These are phyloP conservation scores for Chlorella ohadii DNA, from an alignment of 139 green algal genomes.

Conservation along the genomic window DNA sequence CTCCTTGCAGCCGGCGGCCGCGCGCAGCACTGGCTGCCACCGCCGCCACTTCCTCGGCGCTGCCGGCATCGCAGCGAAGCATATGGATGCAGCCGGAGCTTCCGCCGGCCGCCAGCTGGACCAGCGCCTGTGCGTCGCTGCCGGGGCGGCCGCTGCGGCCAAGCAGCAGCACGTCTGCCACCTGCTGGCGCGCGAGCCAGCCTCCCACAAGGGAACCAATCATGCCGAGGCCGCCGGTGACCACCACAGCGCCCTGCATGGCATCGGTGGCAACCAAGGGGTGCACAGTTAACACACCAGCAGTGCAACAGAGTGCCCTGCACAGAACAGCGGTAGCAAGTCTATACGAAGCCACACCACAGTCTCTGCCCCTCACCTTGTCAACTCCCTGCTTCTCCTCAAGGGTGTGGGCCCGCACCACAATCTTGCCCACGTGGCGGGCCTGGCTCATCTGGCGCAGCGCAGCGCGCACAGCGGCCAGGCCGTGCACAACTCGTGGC, in stretches of 20 bases:
- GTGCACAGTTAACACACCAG: too few species aligned
- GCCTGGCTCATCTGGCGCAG: conserved; percentile 88
- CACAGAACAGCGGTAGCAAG: too few species aligned
- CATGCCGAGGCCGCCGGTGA: conserved; percentile 57
- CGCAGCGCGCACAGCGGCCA: conserved; percentile 63
- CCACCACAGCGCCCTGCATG: conserved; percentile 16
- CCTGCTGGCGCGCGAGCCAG: conserved; percentile 64
- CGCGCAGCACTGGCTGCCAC: background rate
- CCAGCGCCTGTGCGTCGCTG: background rate
- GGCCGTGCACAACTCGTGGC: conserved; percentile 46
- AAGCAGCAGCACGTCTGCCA: conserved; percentile 42
- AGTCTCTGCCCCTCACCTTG: too few species aligned
- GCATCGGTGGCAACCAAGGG: too few species aligned
- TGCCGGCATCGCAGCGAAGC: conserved; percentile 37
- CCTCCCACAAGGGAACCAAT: conserved; percentile 62
- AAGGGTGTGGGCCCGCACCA: conserved; percentile 54
- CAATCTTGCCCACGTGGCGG: conserved; percentile 88
- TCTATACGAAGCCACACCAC: too few species aligned
- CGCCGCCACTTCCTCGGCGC: conserved; percentile 13
- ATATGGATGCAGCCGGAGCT: background rate
- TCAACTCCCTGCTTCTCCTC: conserved; percentile 16
- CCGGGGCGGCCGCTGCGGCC: conserved; percentile 50
- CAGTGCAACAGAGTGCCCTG: too few species aligned
- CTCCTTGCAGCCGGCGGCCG: background rate
- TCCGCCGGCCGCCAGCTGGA: conserved; percentile 10